phyloP scores from a whole-genome alignment of 345 rosid species.

The Acer campestre region DNA sequence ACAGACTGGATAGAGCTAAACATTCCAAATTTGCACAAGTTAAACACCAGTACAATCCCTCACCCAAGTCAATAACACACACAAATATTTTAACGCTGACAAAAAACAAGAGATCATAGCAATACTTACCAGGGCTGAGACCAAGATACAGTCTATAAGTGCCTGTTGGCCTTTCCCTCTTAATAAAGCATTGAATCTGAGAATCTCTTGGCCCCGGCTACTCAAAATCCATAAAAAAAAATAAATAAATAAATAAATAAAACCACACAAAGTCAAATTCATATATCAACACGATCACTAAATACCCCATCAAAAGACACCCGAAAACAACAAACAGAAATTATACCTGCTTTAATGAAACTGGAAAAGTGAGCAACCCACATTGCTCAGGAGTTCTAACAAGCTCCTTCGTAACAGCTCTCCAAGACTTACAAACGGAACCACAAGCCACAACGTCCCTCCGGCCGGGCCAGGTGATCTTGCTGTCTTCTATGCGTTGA shows the following conservation, averaged over 20 bases:
- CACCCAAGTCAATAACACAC: too few relatives aligned
- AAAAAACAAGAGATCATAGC: not conserved
- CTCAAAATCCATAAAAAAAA: conserved; percentile 16
- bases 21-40: not conserved
- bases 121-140: conserved; percentile 73
- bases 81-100: too few relatives aligned
- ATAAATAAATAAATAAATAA: too few relatives aligned
- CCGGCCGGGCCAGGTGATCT: conserved; percentile 73
- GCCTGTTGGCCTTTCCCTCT: conserved; percentile 72
- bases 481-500: conserved; percentile 54
- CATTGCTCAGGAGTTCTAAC: conserved; percentile 70
- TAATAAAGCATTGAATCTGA: conserved; percentile 86
- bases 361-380: conserved; percentile 77
- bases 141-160: conserved; percentile 75
- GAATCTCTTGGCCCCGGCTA: conserved; percentile 89
- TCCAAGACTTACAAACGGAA: conserved; percentile 87
- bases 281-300: not conserved
- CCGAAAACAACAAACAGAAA: not conserved
- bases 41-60: too few relatives aligned
- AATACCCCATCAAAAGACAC: not conserved
- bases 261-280: not conserved
- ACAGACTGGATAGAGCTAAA: not conserved
- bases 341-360: conserved; percentile 81
- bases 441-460: conserved; percentile 87
- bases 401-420: conserved; percentile 61